These are phyloP conservation scores for Paecilomyces dactylethromorphus DNA, from an alignment of 2,329 filamentous ascomycete genomes.

Conservation along the genomic window DNA sequence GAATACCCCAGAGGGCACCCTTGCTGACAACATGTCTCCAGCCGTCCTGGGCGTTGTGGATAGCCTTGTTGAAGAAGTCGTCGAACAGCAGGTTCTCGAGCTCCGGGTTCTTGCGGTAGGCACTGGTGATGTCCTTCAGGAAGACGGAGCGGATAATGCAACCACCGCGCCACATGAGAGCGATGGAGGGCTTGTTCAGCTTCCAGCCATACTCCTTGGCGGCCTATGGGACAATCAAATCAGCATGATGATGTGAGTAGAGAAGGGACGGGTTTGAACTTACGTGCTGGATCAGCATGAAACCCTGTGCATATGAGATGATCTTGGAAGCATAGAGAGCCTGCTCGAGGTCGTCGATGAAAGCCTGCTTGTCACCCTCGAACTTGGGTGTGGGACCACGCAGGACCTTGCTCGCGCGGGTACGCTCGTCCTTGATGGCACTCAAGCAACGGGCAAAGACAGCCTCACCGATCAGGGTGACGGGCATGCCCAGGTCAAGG, in stretches of 20 bases:
- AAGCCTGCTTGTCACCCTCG: conserved; percentile 82
- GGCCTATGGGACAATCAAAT: conserved; percentile 51
- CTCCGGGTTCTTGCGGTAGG: conserved; percentile 89
- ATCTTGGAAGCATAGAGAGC: conserved; percentile 99
- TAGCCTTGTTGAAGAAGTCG: conserved; percentile 99
- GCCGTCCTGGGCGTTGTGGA: conserved; percentile 88
- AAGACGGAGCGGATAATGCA: conserved; percentile 99
- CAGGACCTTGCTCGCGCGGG: conserved; percentile 71
- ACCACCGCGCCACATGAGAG: conserved; percentile 99
- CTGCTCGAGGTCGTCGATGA: conserved; percentile 97
- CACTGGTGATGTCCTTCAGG: conserved; percentile 98
- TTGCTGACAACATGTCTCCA: conserved; percentile 91
- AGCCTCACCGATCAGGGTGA: conserved; percentile 94
- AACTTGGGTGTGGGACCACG: conserved; percentile 72
- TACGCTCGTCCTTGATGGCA: conserved; percentile 88
- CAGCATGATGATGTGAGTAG: conserved; percentile 3
- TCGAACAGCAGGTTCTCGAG: conserved; percentile 98
- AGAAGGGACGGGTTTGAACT: conserved; percentile 25
- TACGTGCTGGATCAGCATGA: conserved; percentile 99
- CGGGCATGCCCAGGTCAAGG: conserved; percentile 95
- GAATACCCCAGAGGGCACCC: conserved; percentile 88
- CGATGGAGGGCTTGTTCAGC: conserved; percentile 99
- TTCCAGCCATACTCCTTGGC: conserved; percentile 97
- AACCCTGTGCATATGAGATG: conserved; percentile 98
- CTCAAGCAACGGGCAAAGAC: conserved; percentile 93